These are phyloP conservation scores for Myriangium duriaei DNA, from an alignment of 2,329 filamentous ascomycete genomes.

Conservation along the genomic window DNA sequence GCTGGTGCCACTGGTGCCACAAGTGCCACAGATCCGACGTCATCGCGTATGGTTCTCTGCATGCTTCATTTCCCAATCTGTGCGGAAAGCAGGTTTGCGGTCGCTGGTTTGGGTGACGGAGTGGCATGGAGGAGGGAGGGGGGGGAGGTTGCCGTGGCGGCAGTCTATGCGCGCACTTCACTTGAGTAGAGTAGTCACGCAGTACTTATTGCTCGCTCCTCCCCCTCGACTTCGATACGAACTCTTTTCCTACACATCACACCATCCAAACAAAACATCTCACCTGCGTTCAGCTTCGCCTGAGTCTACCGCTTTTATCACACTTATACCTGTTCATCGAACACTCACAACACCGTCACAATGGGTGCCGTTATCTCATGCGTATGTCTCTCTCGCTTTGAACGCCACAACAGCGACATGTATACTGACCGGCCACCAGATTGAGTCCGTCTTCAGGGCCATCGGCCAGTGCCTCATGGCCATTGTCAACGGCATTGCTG, in stretches of 20 bases:
- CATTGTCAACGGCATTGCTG: constrained; percentile 34
- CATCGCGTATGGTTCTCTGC: constrained; percentile 5
- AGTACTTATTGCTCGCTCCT: not conserved
- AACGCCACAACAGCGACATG: constrained; percentile 1
- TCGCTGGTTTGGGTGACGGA: too few relatives aligned
- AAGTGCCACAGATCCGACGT: not conserved
- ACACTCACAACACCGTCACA: constrained; percentile 25
- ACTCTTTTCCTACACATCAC: constrained; percentile 1
- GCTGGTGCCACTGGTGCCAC: not conserved
- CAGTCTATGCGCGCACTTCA: too few relatives aligned
- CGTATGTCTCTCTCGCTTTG: constrained; percentile 44
- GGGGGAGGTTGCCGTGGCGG: too few relatives aligned
- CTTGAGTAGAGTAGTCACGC: not conserved
- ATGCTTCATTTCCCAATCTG: constrained; percentile 6
- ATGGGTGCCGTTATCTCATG: constrained; percentile 81
- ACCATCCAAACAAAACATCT: constrained; percentile 1
- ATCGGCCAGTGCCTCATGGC: constrained; percentile 36
- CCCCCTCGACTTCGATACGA: not conserved
- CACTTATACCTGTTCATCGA: not conserved
- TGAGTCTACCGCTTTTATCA: not conserved
- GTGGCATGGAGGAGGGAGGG: too few relatives aligned
- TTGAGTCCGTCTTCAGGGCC: constrained; percentile 32
- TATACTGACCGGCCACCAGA: constrained; percentile 21
- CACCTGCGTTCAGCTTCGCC: constrained; percentile 2
- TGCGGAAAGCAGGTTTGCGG: not conserved